Evolutionary conservation across 2,329 filamentous ascomycete genomes (phyloP).

Genomic region (Fusarium stilboides): DNA sequence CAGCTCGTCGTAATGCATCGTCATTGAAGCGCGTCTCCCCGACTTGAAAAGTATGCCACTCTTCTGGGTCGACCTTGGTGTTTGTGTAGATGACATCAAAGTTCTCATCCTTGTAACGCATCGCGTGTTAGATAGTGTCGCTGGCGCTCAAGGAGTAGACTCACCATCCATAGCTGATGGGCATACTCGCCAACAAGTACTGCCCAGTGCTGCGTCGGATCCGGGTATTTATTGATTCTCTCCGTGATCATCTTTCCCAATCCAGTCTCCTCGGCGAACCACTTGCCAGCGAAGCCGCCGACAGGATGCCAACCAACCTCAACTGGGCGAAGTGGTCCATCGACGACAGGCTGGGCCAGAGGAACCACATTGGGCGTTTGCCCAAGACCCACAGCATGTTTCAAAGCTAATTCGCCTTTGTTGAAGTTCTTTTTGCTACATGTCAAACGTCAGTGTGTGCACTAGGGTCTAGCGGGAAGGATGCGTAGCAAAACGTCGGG

Average conservation of each 20-base stretch:
- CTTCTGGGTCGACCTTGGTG: conserved; percentile 59
- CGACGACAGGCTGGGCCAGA: conserved; percentile 47
- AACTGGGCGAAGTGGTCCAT: conserved; percentile 57
- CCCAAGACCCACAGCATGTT: conserved; percentile 55
- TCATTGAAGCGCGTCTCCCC: conserved; percentile 70
- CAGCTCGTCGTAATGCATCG: conserved; percentile 65
- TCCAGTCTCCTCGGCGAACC: conserved; percentile 70
- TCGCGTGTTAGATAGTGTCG: background rate
- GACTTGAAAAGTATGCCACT: conserved; percentile 67
- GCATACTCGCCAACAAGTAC: conserved; percentile 69
- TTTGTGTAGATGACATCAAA: conserved; percentile 72
- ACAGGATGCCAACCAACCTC: conserved; percentile 73
- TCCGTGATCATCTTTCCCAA: conserved; percentile 70
- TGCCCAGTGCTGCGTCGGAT: conserved; percentile 74
- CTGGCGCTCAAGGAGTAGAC: conserved; percentile 5
- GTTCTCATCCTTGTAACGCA: conserved; percentile 62
- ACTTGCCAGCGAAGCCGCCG: conserved; percentile 69
- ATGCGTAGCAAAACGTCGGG: background rate
- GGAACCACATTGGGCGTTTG: conserved; percentile 53
- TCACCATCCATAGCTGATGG: conserved; percentile 73
- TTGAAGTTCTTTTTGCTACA: conserved; percentile 52
- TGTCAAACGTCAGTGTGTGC: conserved; percentile 10
- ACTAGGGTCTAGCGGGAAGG: background rate
- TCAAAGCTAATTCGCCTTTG: conserved; percentile 56
- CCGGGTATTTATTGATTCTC: conserved; percentile 68